phyloP scores from a whole-genome alignment of 805 yeast genomes.

The Lachancea mirantina region DNA sequence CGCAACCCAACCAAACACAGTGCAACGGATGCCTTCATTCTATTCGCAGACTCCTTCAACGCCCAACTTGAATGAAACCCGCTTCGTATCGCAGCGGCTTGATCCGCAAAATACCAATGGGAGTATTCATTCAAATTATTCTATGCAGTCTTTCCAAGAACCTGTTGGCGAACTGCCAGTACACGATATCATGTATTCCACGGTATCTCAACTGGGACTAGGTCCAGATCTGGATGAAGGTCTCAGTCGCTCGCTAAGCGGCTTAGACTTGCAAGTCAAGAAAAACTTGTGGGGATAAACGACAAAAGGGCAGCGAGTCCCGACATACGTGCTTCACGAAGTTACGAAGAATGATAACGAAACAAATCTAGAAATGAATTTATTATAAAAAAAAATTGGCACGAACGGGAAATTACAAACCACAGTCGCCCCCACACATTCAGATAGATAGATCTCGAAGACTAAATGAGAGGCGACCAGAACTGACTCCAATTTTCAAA shows the following conservation, averaged over 20 bases:
- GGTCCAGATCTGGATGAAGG: conserved; percentile 25
- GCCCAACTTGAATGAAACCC: conserved; percentile 8
- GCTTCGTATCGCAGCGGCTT: conserved; percentile 12
- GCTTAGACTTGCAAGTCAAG: conserved; percentile 25
- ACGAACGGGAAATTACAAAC: conserved; percentile 7
- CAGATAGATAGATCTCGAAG: no score
- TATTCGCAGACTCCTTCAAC: conserved; percentile 12
- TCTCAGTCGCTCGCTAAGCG: conserved; percentile 29
- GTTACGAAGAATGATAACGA: conserved; percentile 8
- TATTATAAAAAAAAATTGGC: conserved; percentile 4
- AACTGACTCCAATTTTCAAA: no score
- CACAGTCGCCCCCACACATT: no score
- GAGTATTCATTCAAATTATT: conserved; percentile 29
- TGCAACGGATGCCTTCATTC: conserved; percentile 10
- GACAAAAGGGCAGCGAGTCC: neutral
- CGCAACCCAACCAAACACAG: conserved; percentile 12
- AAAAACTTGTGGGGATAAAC: conserved; percentile 11
- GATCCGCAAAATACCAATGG: conserved; percentile 31
- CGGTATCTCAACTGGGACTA: conserved; percentile 13
- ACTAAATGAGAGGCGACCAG: no score
- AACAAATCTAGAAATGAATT: conserved; percentile 6
- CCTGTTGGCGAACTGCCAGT: conserved; percentile 9
- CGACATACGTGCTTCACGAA: conserved; percentile 5
- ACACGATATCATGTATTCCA: conserved; percentile 16
- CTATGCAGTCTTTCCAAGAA: conserved; percentile 25